These are phyloP conservation scores for Mycena vulgaris DNA, from an alignment of 768 basidiomycete genomes.

Conservation along the genomic window DNA sequence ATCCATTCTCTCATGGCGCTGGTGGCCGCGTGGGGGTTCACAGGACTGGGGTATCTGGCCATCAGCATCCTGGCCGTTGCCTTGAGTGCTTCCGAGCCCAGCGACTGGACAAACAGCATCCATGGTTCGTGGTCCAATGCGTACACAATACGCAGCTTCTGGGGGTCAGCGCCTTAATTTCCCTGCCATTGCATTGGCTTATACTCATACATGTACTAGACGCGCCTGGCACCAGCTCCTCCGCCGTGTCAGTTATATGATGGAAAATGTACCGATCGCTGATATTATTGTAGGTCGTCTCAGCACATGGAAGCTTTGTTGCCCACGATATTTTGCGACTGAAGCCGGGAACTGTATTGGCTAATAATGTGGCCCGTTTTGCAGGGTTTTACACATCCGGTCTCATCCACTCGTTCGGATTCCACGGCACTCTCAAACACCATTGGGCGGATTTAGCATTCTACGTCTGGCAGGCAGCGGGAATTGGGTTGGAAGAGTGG, in stretches of 20 bases:
- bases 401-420: too few relatives aligned
- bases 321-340: too few relatives aligned
- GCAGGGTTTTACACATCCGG: too few relatives aligned
- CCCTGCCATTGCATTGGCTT: background rate
- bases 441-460: background rate
- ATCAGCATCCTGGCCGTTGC: background rate
- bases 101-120: too few relatives aligned
- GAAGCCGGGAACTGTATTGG: too few relatives aligned
- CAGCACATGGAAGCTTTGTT: too few relatives aligned
- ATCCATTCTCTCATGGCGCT: background rate
- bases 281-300: too few relatives aligned
- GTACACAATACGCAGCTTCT: too few relatives aligned
- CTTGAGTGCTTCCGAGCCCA: background rate
- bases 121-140: too few relatives aligned
- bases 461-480: background rate
- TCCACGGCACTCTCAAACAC: background rate
- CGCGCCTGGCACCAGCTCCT: background rate
- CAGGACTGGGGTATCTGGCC: background rate
- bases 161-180: background rate
- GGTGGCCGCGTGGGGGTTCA: background rate
- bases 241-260: too few relatives aligned
- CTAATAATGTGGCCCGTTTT: too few relatives aligned
- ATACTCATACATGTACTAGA: background rate
- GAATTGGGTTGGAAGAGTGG: background rate
- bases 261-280: too few relatives aligned